Evolutionary conservation across 169 alveolate genomes (phyloP).

Genomic region (Theileria sp.): DNA sequence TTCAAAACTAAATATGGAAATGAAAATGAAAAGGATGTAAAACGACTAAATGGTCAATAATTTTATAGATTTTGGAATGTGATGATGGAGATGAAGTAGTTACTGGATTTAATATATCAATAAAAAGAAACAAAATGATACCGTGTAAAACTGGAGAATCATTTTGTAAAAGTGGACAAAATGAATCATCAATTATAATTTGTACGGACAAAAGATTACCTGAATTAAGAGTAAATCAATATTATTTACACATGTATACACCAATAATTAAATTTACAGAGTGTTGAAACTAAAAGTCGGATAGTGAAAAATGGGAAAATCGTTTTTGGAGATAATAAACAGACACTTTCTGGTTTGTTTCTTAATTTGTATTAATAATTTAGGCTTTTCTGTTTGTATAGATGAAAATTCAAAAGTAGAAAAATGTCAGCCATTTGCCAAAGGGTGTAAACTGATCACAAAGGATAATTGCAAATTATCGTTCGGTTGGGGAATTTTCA

Average conservation of each 20-base stretch:
- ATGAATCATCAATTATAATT: conserved; percentile 5
- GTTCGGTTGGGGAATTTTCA: conserved; percentile 30
- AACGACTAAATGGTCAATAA: neutral
- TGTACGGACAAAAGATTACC: conserved; percentile 61
- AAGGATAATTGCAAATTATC: conserved; percentile 12
- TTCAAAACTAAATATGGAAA: conserved; percentile 3
- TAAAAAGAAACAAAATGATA: neutral
- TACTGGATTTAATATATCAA: conserved; percentile 45
- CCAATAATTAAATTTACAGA: neutral
- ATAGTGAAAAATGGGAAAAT: conserved; percentile 6
- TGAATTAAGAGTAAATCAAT: conserved; percentile 31
- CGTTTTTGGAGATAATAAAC: neutral
- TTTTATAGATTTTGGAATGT: conserved; percentile 26
- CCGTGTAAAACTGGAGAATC: conserved; percentile 51
- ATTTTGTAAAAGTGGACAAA: neutral
- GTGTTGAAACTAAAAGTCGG: neutral
- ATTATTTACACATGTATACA: neutral
- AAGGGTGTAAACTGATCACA: conserved; percentile 8
- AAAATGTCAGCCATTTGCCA: conserved; percentile 6
- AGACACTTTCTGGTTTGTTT: conserved; percentile 8
- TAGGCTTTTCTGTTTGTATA: conserved; percentile 18
- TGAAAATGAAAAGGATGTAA: neutral
- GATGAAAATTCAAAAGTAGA: neutral
- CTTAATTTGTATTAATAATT: neutral
- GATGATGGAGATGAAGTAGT: conserved; percentile 33